phyloP scores from a whole-genome alignment of 2,329 filamentous ascomycete genomes.

The Amylocarpus encephaloides region DNA sequence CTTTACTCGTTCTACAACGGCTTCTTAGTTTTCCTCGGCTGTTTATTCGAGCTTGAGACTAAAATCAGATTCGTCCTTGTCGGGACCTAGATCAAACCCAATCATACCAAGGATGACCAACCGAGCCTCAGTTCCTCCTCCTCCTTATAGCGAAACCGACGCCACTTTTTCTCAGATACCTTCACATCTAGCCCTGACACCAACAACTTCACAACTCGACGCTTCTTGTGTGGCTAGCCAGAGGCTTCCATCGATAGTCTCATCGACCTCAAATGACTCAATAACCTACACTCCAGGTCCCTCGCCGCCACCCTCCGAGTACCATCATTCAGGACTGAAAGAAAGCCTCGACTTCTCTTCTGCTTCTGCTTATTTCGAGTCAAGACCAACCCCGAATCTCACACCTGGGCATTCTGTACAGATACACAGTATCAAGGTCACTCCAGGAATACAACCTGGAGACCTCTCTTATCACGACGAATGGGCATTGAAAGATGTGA shows the following conservation, averaged over 20 bases:
- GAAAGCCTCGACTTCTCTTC: conserved; percentile 14
- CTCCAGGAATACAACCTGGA: conserved; percentile 10
- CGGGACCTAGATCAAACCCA: neutral
- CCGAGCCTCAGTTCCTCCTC: conserved; percentile 36
- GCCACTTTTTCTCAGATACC: conserved; percentile 38
- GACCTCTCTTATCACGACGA: conserved; percentile 21
- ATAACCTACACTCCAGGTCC: conserved; percentile 26
- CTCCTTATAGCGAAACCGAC: conserved; percentile 53
- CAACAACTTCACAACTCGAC: conserved; percentile 30
- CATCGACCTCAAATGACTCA: conserved; percentile 17
- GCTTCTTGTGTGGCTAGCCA: conserved; percentile 31
- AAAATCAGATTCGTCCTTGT: neutral
- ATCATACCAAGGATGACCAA: conserved; percentile 5
- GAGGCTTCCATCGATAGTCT: conserved; percentile 15
- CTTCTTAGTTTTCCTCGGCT: no score
- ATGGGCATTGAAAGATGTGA: conserved; percentile 38
- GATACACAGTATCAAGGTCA: conserved; percentile 14
- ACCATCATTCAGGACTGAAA: conserved; percentile 14
- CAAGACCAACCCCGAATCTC: conserved; percentile 26
- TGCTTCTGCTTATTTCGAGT: conserved; percentile 25
- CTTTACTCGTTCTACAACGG: no score
- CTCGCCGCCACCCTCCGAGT: conserved; percentile 18
- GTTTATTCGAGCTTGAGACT: no score
- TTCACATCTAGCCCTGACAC: conserved; percentile 25
- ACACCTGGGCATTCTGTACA: conserved; percentile 24